Base-by-base conservation (phyloP, 192 early-diverging fungal species). In the Linnemannia hyalina region DNA sequence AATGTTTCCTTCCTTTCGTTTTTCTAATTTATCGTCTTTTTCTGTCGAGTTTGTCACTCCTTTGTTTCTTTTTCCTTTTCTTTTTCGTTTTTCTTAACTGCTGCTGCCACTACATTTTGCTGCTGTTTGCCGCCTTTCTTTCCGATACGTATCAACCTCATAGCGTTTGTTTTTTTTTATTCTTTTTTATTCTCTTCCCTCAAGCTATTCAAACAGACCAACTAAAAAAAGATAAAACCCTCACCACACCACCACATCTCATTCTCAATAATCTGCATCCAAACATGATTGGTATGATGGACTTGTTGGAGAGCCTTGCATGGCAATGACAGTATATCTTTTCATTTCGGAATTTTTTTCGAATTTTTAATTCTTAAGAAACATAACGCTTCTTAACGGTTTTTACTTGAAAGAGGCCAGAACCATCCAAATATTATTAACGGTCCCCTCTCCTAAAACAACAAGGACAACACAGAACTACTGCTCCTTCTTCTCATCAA, bases 71-170 rank as follows among this genome's bases (percentile, higher is more conserved):
- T 77, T 76, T 4, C 44, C 29, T n/a, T 26, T 18, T 22, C 22
- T 16, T 15, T 74, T 54, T 54, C 32, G 6, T 32, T 36, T 32
- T 74, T 36, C 22, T 38, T 40, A 22, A 29, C 47, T 49, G 47
- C 47, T 49, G 41, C 32, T 22, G 44, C 40, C 40, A 60, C 54
- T 76, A 38, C 36, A 23, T 73, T 47, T 73, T 44, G 55, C 55
- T 57, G 55, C 55, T 57, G 55, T 57, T 57, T 57, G 55, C 55
- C 55, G 55, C 71, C 42, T 73, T 46, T 73, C 41, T 73, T 73
- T 73, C n/a, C 40, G 42, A 73, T 22, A 57, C 29, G 54, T 38
- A 54, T 35, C 40, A 70, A 20, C 6, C 5, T 20, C 68, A 35
- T 38, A 57, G 23, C n/a, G 55, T 26, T 57, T 57, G 20, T 49